Evolutionary conservation across 495 filamentous ascomycete species (phyloP), one percentile per base, ranked within the genome.

Genomic region (Penicillium soppii): DNA sequence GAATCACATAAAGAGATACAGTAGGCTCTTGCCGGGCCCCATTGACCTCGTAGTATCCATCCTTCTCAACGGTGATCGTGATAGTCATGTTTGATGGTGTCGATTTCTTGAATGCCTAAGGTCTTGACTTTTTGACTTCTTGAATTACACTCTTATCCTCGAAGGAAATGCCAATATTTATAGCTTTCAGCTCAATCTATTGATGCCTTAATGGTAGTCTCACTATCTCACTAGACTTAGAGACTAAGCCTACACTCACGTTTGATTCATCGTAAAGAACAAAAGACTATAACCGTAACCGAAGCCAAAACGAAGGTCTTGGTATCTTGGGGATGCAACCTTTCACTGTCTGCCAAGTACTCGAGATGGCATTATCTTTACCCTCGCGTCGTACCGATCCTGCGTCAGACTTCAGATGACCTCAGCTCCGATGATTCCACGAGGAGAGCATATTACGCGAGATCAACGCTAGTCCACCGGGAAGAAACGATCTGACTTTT

Each of bases 21-120:
- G 49, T 53, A 7, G 68, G 66, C 40, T 71, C 68, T 27, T 64
- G 62, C 0, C 48, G 52, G 16, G 50, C 49, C 8, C 66, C 68
- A 20, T 71, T 73, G 38, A 73, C 58, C 40, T 71, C 64, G 35
- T 72, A 71, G 46, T 60, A 69, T 25, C 67, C 66, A 53, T 72
- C 66, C 37, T 70, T 68, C 38, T 69, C 67, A 6, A 70, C 66
- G 9, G 66, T 69, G 47, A 72, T 70, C 9, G 69, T 66, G 50
- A 66, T 62, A 35, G 63, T 59, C 65, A 73, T 65, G 15, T 40
- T 25, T 20, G 25, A 25, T 20, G 5, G 8, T 47, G 19, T 13
- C 10, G 29, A 32, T 10, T 32, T 5, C 3, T 32, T n/a, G n/a
- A 33, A 20, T 19, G 29, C 5, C 7, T 9, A 21, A 13, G 20